phyloP scores from a whole-genome alignment of 1,284 basidiomycete species.

The Cryptococcus hybrid region DNA sequence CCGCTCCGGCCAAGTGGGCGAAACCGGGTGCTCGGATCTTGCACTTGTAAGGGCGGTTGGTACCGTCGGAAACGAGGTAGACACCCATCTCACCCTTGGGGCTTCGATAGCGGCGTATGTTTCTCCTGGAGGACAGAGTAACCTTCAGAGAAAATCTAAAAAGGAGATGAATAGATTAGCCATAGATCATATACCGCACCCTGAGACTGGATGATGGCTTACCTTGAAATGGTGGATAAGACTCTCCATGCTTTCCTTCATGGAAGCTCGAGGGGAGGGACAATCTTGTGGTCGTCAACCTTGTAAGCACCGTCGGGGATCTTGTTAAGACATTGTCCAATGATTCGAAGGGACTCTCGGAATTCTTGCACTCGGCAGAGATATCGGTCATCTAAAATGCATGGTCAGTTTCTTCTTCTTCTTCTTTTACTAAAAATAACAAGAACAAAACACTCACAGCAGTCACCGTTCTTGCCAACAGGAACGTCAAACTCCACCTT shows the following conservation, averaged over 20 bases:
- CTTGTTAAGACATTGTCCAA: constrained; percentile 94
- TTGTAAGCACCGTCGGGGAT: constrained; percentile 92
- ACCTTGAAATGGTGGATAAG: constrained; percentile 99
- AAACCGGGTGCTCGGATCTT: constrained; percentile 93
- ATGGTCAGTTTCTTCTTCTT: background rate
- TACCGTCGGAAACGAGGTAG: constrained; percentile 89
- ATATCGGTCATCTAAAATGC: constrained; percentile 58
- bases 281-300: constrained; percentile 96
- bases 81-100: constrained; percentile 99
- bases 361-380: constrained; percentile 98
- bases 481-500: constrained; percentile 98
- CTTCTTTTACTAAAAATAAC: too few species aligned
- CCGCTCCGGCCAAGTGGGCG: constrained; percentile 84
- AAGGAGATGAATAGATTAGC: background rate
- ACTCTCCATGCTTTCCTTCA: constrained; percentile 99
- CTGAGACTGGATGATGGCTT: constrained; percentile 9
- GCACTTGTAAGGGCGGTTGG: constrained; percentile 89
- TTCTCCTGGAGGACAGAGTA: constrained; percentile 96
- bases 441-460: constrained; percentile 55
- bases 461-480: constrained; percentile 94
- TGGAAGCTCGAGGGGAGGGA: constrained; percentile 95
- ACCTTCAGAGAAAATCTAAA: constrained; percentile 87
- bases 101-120: constrained; percentile 98
- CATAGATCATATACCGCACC: background rate
- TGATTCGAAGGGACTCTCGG: constrained; percentile 89